Evolutionary conservation across 1,284 basidiomycete genomes (phyloP), one percentile per base, ranked within the genome.

Genomic region (Pyrrhoderma noxium): DNA sequence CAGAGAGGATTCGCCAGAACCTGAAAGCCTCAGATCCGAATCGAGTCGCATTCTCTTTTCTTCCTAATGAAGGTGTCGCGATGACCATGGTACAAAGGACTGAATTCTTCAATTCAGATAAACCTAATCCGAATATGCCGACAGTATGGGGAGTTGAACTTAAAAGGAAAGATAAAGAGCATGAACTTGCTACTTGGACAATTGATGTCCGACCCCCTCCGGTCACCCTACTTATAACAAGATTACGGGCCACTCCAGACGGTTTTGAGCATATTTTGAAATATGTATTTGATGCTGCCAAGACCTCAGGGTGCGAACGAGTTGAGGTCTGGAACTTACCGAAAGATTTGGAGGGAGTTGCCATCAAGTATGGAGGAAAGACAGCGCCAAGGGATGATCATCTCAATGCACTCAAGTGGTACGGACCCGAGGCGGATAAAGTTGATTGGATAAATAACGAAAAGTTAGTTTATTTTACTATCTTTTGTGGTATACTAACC

Each of bases 251-350:
- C 3, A 63, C 61, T 5, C 16, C 21, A 18, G 38, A 40, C 5
- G 21, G 38, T 5, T 40, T 40, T 8, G n/a, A 8, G 5, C 38
- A 40, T 14, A 59, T 84, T 23, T 55, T 82, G 19, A 54, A 54
- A 8, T 63, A 61, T 38, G 59, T 80, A 2, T 58, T 69, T 45
- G 61, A 62, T 25, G 66, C 65, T 16, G 77, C 76, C 19, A 62
- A 58, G 48, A 59, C 67, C 50, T 57, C 70, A 49, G 66, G 67
- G 7, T 63, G 77, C 34, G 61, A 67, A 40, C 66, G 60, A 45
- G 62, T 85, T 21, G 80, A 83, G 57, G 63, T 74, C 1, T 85
- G 82, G 79, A 77, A 77, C 60, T 52, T 80, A 25, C 63, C 66
- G 0, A 54, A 59, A 11, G 58, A 68, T 18, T 59, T 81, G 27